phyloP scores from a whole-genome alignment of 2,329 filamentous ascomycete species.

The Elsinoe perseae region DNA sequence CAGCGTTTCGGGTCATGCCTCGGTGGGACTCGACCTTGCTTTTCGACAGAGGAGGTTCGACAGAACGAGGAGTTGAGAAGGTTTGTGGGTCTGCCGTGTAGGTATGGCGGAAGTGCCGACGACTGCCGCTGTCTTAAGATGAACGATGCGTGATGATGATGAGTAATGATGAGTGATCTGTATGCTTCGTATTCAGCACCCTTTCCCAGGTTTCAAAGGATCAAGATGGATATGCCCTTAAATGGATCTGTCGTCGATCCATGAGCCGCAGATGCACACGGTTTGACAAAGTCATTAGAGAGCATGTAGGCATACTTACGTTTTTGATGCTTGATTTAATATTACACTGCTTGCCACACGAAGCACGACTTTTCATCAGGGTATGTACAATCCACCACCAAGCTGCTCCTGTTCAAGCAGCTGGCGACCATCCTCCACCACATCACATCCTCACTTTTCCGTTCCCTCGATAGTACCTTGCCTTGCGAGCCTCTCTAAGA shows the following conservation, averaged over 20 bases:
- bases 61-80: no score
- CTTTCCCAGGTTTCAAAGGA: no score
- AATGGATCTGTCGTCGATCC: no score
- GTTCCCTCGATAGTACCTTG: no score
- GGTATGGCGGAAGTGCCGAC: neutral
- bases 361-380: neutral
- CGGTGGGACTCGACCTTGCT: neutral
- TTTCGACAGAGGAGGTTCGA: neutral
- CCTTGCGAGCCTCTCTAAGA: constrained; percentile 20
- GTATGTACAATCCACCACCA: neutral
- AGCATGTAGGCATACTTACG: neutral
- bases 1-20: neutral
- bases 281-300: neutral
- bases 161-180: neutral
- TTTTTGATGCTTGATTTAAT: neutral
- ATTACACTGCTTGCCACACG: neutral
- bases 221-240: no score
- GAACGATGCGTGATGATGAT: neutral
- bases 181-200: neutral
- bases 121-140: no score
- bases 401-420: neutral
- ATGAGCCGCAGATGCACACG: neutral
- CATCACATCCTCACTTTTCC: neutral
- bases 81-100: neutral
- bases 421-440: neutral